Evolutionary conservation across 2,329 filamentous ascomycete genomes (phyloP).

Genomic region (Fusarium globosum): DNA sequence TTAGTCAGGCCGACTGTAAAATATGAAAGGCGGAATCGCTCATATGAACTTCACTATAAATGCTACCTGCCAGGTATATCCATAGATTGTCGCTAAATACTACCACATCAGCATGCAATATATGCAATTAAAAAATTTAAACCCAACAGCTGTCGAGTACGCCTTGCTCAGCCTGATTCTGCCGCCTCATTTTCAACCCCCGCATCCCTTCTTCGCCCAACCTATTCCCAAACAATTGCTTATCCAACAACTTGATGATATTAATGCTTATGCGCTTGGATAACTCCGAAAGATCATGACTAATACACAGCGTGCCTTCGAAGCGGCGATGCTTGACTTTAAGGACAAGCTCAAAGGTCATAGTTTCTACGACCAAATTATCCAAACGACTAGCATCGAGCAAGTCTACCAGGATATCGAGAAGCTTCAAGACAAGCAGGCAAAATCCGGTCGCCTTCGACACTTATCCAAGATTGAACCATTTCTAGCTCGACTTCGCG

Average conservation of each 20-base stretch:
- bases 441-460: not conserved
- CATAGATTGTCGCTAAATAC: accelerated
- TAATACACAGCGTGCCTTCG: not conserved
- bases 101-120: accelerated
- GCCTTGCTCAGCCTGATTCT: not conserved
- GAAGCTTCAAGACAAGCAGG: not conserved
- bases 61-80: accelerated
- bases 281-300: accelerated
- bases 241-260: accelerated
- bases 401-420: not conserved
- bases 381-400: not conserved
- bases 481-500: not conserved
- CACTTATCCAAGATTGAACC: not conserved
- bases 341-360: not conserved
- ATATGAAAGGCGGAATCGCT: accelerated
- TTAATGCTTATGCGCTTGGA: accelerated
- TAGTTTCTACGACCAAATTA: not conserved
- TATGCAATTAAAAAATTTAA: not conserved
- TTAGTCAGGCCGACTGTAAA: not conserved
- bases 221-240: accelerated
- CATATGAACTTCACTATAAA: not conserved
- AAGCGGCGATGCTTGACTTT: not conserved
- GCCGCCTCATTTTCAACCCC: not conserved
- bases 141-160: not conserved
- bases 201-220: not conserved